Percentiles rank a stretch among this genome's conserved stretches.
Evolutionary conservation across 495 filamentous ascomycete genomes (phyloP).

Genomic region (Aspergillus sparsus): DNA sequence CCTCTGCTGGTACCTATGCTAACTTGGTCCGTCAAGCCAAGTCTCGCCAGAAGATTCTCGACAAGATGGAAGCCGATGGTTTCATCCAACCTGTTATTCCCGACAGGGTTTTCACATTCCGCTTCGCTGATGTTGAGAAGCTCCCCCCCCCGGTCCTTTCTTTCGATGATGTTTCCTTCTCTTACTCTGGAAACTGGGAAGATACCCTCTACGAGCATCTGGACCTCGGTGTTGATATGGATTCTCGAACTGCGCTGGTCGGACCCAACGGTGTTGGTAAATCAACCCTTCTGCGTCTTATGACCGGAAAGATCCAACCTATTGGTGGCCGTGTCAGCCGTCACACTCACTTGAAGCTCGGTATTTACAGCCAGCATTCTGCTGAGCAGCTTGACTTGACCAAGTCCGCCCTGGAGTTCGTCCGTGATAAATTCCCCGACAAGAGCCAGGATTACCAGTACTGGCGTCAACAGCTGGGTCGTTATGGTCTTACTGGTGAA

Average conservation of each 20-base stretch:
- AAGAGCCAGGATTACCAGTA: conserved; percentile 98
- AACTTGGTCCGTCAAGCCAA: conserved; percentile 99
- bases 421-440: conserved; percentile 87
- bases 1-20: conserved; percentile 98
- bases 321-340: conserved; percentile 78
- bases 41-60: conserved; percentile 98
- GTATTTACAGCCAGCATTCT: conserved; percentile 96
- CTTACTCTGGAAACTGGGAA: conserved; percentile 84
- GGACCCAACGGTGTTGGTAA: conserved; percentile 99
- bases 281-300: conserved; percentile 94
- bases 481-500: conserved; percentile 89
- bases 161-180: conserved; percentile 96
- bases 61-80: conserved; percentile 99
- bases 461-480: conserved; percentile 96
- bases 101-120: conserved; percentile 95
- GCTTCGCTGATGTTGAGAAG: conserved; percentile 98
- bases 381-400: conserved; percentile 97
- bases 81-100: conserved; percentile 87
- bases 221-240: conserved; percentile 99
- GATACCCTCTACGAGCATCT: conserved; percentile 96
- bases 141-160: conserved; percentile 94
- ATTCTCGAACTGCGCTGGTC: conserved; percentile 94
- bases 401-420: conserved; percentile 97
- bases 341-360: conserved; percentile 97
- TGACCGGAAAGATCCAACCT: conserved; percentile 93